Conservation (phyloP, 2,329 filamentous ascomycete species). For the Fusarium coicis region DNA sequence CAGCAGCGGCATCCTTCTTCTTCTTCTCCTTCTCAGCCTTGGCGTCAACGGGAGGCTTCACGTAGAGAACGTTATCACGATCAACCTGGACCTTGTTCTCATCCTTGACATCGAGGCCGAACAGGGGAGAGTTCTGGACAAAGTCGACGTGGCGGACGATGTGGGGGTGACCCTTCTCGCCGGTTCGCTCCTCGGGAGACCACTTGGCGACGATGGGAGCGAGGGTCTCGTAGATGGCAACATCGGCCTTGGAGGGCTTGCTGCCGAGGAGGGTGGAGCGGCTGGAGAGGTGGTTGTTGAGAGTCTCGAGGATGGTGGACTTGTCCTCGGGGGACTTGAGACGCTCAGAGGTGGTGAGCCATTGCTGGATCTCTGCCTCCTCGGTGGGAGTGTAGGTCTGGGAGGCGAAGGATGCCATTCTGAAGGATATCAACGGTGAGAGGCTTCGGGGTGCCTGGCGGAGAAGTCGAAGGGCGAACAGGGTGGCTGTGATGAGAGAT, state of each 20-base stretch:
- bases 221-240: constrained; percentile 83
- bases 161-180: constrained; percentile 88
- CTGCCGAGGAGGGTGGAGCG: constrained; percentile 89
- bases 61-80: constrained; percentile 81
- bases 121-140: constrained; percentile 87
- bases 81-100: constrained; percentile 83
- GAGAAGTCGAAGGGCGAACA: constrained; percentile 57
- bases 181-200: constrained; percentile 87
- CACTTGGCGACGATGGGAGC: constrained; percentile 81
- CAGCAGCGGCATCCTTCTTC: constrained; percentile 80
- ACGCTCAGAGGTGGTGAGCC: constrained; percentile 81
- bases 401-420: constrained; percentile 73
- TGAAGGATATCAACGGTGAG: constrained; percentile 51
- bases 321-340: constrained; percentile 69
- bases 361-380: constrained; percentile 88
- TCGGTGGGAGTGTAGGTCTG: constrained; percentile 81
- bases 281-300: constrained; percentile 88
- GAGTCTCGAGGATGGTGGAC: constrained; percentile 75
- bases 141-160: constrained; percentile 94
- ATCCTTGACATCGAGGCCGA: constrained; percentile 74
- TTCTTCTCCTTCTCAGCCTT: constrained; percentile 99
- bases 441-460: constrained; percentile 49
- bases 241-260: constrained; percentile 89
- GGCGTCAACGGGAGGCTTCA: constrained; percentile 88
- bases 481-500: constrained; percentile 40